Percentiles rank a stretch among this genome's conserved stretches.
Conservation (phyloP, 2,329 filamentous ascomycete genomes). For the Claviceps sp. region DNA sequence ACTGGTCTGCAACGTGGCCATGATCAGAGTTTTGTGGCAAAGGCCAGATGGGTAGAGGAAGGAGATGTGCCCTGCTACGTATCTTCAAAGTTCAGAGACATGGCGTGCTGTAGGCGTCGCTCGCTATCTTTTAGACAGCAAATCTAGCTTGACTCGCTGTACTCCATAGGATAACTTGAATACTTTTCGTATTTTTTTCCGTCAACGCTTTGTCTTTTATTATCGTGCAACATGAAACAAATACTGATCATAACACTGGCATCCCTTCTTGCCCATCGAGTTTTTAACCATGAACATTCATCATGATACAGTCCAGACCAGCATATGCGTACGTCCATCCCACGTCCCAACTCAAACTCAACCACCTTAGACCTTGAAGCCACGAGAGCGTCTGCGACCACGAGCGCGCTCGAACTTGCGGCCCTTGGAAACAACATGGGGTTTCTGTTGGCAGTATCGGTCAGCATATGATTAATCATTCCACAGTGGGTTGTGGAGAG, state of each 20-base stretch:
- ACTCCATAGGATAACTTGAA: too few species aligned
- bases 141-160: too few species aligned
- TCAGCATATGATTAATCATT: neutral
- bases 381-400: slow-evolving; percentile 94
- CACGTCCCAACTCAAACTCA: slow-evolving; percentile 12
- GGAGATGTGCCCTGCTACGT: too few species aligned
- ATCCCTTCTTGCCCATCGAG: slow-evolving; percentile 14
- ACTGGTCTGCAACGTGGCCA: too few species aligned
- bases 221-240: too few species aligned
- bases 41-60: too few species aligned
- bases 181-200: too few species aligned
- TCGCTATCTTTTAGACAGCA: too few species aligned
- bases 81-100: too few species aligned
- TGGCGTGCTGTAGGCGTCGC: too few species aligned
- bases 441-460: slow-evolving; percentile 51
- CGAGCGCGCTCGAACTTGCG: slow-evolving; percentile 99
- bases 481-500: neutral
- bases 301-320: slow-evolving; percentile 3
- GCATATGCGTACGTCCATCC: neutral
- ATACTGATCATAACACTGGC: slow-evolving; percentile 16
- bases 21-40: too few species aligned
- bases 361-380: slow-evolving; percentile 95
- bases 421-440: slow-evolving; percentile 94
- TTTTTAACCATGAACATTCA: slow-evolving; percentile 2
- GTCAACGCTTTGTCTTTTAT: too few species aligned